phyloP scores from a whole-genome alignment of 2,329 filamentous ascomycete species.

The Orbilia brochopaga region DNA sequence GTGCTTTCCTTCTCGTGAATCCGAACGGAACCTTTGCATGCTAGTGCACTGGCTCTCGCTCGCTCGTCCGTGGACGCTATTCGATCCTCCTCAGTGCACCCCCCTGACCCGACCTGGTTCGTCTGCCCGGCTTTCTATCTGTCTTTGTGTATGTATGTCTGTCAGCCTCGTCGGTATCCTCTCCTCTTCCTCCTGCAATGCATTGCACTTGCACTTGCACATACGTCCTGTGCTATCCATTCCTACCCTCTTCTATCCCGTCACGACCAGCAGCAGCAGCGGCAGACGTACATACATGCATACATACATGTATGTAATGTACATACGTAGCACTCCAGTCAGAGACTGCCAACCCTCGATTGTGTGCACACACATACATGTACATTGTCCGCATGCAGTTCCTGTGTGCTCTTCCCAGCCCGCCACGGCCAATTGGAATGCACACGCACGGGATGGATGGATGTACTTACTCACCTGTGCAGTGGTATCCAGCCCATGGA shows the following conservation, averaged over 20 bases:
- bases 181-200: not conserved
- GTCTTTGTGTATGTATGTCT: too few species aligned
- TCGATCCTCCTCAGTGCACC: slow-evolving; percentile 11
- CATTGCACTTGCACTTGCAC: slow-evolving; percentile 4
- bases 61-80: slow-evolving; percentile 21
- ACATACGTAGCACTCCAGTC: too few species aligned
- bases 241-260: slow-evolving; percentile 6
- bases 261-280: not conserved
- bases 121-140: not conserved
- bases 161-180: not conserved
- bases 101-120: not conserved
- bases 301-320: too few species aligned
- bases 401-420: not conserved
- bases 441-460: slow-evolving; percentile 18
- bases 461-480: not conserved
- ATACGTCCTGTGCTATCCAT: slow-evolving; percentile 5
- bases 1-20: slow-evolving; percentile 11
- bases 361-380: too few species aligned
- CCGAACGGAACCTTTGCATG: too few species aligned
- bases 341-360: too few species aligned
- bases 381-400: not conserved
- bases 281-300: not conserved
- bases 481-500: too few species aligned
- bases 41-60: slow-evolving; percentile 10
- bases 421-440: not conserved